Evolutionary conservation across 1,284 basidiomycete species (phyloP).

Genomic region (Cryptococcus sp.): DNA sequence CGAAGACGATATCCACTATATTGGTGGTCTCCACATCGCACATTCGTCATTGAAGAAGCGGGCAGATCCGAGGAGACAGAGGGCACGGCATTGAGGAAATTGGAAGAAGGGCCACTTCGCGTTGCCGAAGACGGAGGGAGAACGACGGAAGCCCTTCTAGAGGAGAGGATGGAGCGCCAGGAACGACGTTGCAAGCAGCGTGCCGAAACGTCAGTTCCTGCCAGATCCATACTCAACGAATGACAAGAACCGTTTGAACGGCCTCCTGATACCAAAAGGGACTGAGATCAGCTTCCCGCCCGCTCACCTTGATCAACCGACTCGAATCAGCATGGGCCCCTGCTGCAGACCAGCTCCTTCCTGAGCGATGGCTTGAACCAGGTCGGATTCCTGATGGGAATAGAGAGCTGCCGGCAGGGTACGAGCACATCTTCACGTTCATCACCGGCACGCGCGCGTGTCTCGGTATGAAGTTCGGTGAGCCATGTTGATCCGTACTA

Average conservation of each 20-base stretch:
- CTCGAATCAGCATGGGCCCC: constrained; percentile 1
- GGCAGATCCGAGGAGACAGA: constrained; percentile 8
- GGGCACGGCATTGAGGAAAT: constrained; percentile 15
- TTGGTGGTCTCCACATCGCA: constrained; percentile 51
- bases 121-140: constrained; percentile 21
- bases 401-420: constrained; percentile 1
- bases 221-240: no score
- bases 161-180: constrained; percentile 2
- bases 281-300: background rate
- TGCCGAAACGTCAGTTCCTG: no score
- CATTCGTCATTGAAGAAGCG: constrained; percentile 7
- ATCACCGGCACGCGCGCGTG: constrained; percentile 8
- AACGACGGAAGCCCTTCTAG: constrained; percentile 7
- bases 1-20: constrained; percentile 61
- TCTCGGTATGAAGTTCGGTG: constrained; percentile 8
- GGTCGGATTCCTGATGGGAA: constrained; percentile 4
- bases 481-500: background rate
- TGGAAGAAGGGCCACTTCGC: constrained; percentile 10
- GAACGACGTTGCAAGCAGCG: no score
- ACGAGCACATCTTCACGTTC: constrained; percentile 11
- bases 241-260: no score
- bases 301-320: constrained; percentile 1
- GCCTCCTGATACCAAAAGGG: no score
- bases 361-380: background rate
- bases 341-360: background rate